Conservation (phyloP, 805 yeast species). For the Starmerella scarabaei region DNA sequence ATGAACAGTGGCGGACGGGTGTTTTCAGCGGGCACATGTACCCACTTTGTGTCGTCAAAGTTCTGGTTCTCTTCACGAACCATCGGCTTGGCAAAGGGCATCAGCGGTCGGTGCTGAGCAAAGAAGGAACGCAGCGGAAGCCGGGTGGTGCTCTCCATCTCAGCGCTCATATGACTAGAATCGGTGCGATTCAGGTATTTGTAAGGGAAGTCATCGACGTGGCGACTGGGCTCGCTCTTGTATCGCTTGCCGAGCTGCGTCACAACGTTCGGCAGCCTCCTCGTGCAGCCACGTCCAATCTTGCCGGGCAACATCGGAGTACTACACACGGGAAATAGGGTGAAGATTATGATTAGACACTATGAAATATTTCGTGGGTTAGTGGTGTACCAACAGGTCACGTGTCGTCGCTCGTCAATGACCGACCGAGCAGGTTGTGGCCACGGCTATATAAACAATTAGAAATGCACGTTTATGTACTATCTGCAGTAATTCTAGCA, state of each 20-base stretch:
- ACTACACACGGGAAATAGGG: no score
- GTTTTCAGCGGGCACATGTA: conserved; percentile 11
- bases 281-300: neutral
- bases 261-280: neutral
- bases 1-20: conserved; percentile 7
- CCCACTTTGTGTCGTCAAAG: conserved; percentile 22
- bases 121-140: conserved; percentile 31
- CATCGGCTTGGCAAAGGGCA: conserved; percentile 27
- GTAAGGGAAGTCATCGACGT: conserved; percentile 18
- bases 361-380: no score
- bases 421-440: no score
- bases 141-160: conserved; percentile 16
- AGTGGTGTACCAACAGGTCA: no score
- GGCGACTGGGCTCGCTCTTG: conserved; percentile 11
- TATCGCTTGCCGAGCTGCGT: neutral
- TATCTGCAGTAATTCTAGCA: no score
- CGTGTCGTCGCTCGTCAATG: no score
- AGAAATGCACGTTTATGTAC: no score
- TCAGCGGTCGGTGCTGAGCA: conserved; percentile 36
- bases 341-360: no score
- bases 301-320: neutral
- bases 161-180: conserved; percentile 19
- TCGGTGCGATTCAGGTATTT: conserved; percentile 16
- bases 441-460: no score
- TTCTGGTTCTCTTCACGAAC: conserved; percentile 3